Percentiles rank a stretch among this genome's conserved stretches.
Evolutionary conservation across 2,329 filamentous ascomycete genomes (phyloP).

Genomic region (Cytospora leucostoma): DNA sequence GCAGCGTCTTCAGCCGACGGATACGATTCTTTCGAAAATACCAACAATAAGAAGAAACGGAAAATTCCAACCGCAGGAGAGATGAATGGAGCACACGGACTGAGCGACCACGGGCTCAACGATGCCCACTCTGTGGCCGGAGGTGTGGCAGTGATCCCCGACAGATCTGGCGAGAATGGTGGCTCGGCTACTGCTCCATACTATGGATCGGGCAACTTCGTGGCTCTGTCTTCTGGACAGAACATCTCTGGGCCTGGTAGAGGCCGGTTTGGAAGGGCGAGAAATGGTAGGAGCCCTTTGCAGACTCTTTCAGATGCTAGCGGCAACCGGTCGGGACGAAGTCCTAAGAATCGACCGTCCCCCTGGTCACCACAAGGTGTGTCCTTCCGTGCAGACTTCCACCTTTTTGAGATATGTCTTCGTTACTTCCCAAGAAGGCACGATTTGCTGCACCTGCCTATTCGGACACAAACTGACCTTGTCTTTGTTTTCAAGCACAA

Average conservation of each 20-base stretch:
- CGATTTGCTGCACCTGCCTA: slow-evolving; percentile 7
- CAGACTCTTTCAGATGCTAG: slow-evolving; percentile 61
- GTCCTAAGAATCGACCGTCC: slow-evolving; percentile 48
- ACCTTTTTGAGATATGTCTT: background rate
- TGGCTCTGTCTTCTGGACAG: slow-evolving; percentile 58
- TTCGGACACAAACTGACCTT: slow-evolving; percentile 30
- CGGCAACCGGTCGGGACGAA: slow-evolving; percentile 55
- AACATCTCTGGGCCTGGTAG: slow-evolving; percentile 84
- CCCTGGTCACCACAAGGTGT: slow-evolving; percentile 50
- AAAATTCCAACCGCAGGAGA: slow-evolving; percentile 93
- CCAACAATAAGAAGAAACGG: slow-evolving; percentile 98
- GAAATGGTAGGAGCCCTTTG: slow-evolving; percentile 63
- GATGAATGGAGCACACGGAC: slow-evolving; percentile 46
- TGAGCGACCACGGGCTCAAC: slow-evolving; percentile 32
- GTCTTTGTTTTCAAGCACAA: slow-evolving; percentile 43
- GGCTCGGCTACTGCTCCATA: slow-evolving; percentile 38
- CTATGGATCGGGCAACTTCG: slow-evolving; percentile 52
- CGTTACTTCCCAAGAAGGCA: background rate
- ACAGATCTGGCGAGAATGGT: slow-evolving; percentile 20
- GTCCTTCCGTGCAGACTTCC: slow-evolving; percentile 32
- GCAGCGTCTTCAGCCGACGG: slow-evolving; percentile 75
- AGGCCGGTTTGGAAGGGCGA: slow-evolving; percentile 74
- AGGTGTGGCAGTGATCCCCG: slow-evolving; percentile 36
- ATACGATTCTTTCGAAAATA: slow-evolving; percentile 97
- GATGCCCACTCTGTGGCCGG: slow-evolving; percentile 37